Evolutionary conservation across 495 filamentous ascomycete genomes (phyloP), one percentile per base, ranked within the genome.

Genomic region (Evernia prunastri): DNA sequence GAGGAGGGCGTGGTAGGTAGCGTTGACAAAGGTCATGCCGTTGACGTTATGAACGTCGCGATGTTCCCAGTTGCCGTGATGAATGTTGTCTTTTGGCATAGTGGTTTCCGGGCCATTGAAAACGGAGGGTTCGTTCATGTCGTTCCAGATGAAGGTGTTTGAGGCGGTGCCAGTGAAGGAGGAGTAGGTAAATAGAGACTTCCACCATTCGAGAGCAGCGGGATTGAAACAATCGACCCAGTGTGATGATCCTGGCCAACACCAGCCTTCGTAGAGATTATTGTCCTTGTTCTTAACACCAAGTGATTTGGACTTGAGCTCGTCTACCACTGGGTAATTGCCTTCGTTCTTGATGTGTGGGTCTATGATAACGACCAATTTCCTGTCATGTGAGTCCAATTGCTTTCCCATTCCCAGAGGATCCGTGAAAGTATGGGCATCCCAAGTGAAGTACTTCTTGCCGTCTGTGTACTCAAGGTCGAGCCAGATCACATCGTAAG

Each of bases 71-170:
- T 89, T 84, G 33, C 83, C 94, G 68, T 88, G 74, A 73, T 97
- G 94, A 45, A 97, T 73, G 72, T 97, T 97, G 77, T 98, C 94
- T 75, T 96, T 96, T 53, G 94, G 94, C 91, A 96, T 96, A 37
- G 93, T 93, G 15, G 90, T 96, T 73, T 98, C 94, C 0, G 94
- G 94, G 0, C 94, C 94, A 71, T 97, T 96, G 80, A 98, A 98
- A 11, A 98, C 94, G 0, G 94, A 97, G 0, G 94, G 94, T 77
- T 98, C 94, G 70, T 97, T 98, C 94, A 98, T 98, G 72, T 98
- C 94, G 74, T 98, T 98, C 94, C 94, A 98, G 72, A 97, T 87
- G 78, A 90, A 96, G 6, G 88, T 84, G 71, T 96, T 97, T 43
- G 86, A 75, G 68, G 86, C 80, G 6, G 90, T 87, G 56, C 90